Conservation (phyloP, 352 stramenopile species). For the Globisporangium parvum region DNA sequence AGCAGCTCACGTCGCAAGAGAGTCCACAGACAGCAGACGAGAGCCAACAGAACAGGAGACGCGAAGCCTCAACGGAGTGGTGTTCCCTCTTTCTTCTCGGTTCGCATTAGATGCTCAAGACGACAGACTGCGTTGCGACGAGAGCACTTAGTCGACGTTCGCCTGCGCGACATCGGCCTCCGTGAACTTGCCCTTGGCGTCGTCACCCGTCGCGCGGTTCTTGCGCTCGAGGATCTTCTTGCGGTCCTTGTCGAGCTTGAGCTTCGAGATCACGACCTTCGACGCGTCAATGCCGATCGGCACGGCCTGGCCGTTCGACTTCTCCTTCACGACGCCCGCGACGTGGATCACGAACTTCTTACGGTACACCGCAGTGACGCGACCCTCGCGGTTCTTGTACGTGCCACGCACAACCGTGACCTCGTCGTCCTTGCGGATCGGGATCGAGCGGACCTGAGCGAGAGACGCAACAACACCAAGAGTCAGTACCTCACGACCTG, state of each 20-base stretch:
- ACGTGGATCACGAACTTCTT: slow-evolving; percentile 99
- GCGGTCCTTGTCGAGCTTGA: slow-evolving; percentile 99
- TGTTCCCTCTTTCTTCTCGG: slow-evolving; percentile 41
- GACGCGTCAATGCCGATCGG: slow-evolving; percentile 97
- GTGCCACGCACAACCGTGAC: slow-evolving; percentile 97
- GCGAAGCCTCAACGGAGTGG: slow-evolving; percentile 2
- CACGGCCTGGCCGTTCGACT: slow-evolving; percentile 96
- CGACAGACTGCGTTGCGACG: not conserved
- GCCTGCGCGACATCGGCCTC: slow-evolving; percentile 84
- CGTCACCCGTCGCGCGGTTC: slow-evolving; percentile 82
- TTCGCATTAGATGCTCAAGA: slow-evolving; percentile 8
- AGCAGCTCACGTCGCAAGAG: no score
- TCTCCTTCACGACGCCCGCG: slow-evolving; percentile 97
- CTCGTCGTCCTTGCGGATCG: slow-evolving; percentile 99
- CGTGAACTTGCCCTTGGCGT: slow-evolving; percentile 88
- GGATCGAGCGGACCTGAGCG: slow-evolving; percentile 93
- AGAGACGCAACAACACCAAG: not conserved
- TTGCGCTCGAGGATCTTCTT: slow-evolving; percentile 99
- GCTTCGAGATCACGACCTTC: slow-evolving; percentile 99
- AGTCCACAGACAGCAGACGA: no score
- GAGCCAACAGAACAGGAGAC: not conserved
- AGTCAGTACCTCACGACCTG: not conserved
- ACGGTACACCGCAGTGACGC: slow-evolving; percentile 96
- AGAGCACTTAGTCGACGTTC: slow-evolving; percentile 78
- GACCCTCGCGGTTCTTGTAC: slow-evolving; percentile 98